Evolutionary conservation across 305 asterid species (phyloP).

Genomic region (Andrographis paniculata): DNA sequence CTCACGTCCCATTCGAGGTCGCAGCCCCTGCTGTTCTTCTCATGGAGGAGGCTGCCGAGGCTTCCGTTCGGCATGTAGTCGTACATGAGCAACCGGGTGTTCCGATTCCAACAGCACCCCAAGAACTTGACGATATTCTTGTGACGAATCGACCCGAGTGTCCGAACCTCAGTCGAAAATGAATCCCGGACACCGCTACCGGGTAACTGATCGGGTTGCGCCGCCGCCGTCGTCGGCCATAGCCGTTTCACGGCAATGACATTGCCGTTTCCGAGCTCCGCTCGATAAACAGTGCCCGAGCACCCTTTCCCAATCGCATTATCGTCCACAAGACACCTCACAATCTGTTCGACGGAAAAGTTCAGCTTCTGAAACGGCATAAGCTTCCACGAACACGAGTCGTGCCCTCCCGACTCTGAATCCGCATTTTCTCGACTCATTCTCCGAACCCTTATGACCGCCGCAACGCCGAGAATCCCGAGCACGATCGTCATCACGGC

Average conservation of each 20-base stretch:
- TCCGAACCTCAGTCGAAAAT: slow-evolving; percentile 58
- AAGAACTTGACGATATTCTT: slow-evolving; percentile 61
- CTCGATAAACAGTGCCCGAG: slow-evolving; percentile 59
- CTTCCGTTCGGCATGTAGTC: slow-evolving; percentile 69
- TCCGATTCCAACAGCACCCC: slow-evolving; percentile 62
- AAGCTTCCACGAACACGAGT: too few relatives aligned
- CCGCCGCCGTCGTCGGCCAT: slow-evolving; percentile 48
- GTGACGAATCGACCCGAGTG: slow-evolving; percentile 59
- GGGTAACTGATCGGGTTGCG: slow-evolving; percentile 31
- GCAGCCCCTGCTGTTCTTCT: slow-evolving; percentile 30
- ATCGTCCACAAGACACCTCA: slow-evolving; percentile 42
- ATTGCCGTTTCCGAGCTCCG: slow-evolving; percentile 38
- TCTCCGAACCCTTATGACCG: too few relatives aligned
- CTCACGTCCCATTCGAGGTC: slow-evolving; percentile 60
- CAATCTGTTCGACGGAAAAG: too few relatives aligned
- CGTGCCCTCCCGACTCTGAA: too few relatives aligned
- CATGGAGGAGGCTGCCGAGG: slow-evolving; percentile 48
- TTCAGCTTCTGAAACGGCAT: too few relatives aligned
- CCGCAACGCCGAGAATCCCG: too few relatives aligned
- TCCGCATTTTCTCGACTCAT: too few relatives aligned
- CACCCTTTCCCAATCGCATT: slow-evolving; percentile 61
- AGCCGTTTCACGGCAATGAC: slow-evolving; percentile 59
- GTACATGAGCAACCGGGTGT: slow-evolving; percentile 50
- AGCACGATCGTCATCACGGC: too few relatives aligned
- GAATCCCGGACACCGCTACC: too few relatives aligned